These are phyloP conservation scores for Zygotorulaspora danielsina DNA, from an alignment of 805 yeast genomes.

Conservation along the genomic window DNA sequence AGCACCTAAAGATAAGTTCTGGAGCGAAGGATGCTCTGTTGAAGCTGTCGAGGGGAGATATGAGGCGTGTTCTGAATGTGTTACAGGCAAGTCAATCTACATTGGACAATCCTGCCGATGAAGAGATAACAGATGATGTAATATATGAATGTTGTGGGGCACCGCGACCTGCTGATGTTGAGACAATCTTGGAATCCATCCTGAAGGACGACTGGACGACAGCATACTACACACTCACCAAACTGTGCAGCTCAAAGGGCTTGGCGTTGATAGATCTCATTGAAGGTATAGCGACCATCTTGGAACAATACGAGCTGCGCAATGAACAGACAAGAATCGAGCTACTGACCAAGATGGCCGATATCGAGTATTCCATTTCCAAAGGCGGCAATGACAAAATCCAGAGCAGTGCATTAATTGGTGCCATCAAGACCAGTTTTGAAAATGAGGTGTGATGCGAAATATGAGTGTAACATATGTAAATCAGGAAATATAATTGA, in stretches of 20 bases:
- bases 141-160: conserved; percentile 94
- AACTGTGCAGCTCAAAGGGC: conserved; percentile 68
- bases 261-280: conserved; percentile 84
- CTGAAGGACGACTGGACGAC: conserved; percentile 86
- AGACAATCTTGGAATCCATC: conserved; percentile 68
- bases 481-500: not conserved
- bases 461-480: conserved; percentile 2
- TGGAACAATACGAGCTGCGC: conserved; percentile 64
- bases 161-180: conserved; percentile 84
- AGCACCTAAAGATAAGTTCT: conserved; percentile 51
- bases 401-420: conserved; percentile 86
- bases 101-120: conserved; percentile 42
- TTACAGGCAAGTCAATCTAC: conserved; percentile 92
- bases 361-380: conserved; percentile 85
- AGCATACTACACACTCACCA: conserved; percentile 60
- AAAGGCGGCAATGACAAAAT: conserved; percentile 90
- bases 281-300: conserved; percentile 65
- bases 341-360: conserved; percentile 69
- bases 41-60: conserved; percentile 82
- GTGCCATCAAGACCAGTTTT: conserved; percentile 60
- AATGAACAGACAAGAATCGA: conserved; percentile 52
- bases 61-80: conserved; percentile 92
- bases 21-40: conserved; percentile 66
- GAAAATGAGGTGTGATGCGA: conserved; percentile 32
- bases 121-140: conserved; percentile 64